Evolutionary conservation across 2,329 filamentous ascomycete genomes (phyloP), one percentile per base, ranked within the genome.

Genomic region (Magnaporthiopsis rhizophila): DNA sequence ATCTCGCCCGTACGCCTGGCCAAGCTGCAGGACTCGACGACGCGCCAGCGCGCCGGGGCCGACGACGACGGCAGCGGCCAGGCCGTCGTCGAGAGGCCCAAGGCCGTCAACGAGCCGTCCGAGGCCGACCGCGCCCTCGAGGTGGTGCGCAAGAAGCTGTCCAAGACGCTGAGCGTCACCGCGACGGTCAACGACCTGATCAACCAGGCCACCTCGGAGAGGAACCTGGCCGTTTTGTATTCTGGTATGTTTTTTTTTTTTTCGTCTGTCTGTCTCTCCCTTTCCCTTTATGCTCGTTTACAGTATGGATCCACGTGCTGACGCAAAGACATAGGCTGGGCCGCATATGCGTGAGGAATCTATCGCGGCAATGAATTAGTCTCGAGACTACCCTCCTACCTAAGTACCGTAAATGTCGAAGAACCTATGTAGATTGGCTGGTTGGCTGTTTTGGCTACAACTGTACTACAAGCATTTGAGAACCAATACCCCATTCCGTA

Each of bases 161-260:
- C 89, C 67, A 97, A 97, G 81, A 93, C 91, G 2, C 76, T 99
- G 73, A 99, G 94, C 74, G 94, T 97, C 24, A 91, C 90, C 64
- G 96, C 95, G 3, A 97, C 92, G 18, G 95, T 99, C 64, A 98
- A 97, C 72, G 95, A 99, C 73, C 78, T 99, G 68, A 99, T 99
- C 68, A 95, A 97, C 74, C 90, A 96, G 77, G 94, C 95, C 9
- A 94, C 90, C 1, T 95, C 99, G 75, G 93, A 97, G 78, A 85
- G 86, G 69, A 97, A 99, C 73, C 75, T 99, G 71, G 94, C 95
- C 2, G 88, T 97, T 58, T 77, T 99, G 70, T 99, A 94, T 79
- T 89, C 88, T 71, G 89, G 88, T 87, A 78, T 72, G 84, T 76
- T 34, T 34, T 34, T 34, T 34, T 34, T 34, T 34, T 34, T 34